Evolutionary conservation across 2,329 filamentous ascomycete species (phyloP).

Genomic region (Coniochaeta sp.): DNA sequence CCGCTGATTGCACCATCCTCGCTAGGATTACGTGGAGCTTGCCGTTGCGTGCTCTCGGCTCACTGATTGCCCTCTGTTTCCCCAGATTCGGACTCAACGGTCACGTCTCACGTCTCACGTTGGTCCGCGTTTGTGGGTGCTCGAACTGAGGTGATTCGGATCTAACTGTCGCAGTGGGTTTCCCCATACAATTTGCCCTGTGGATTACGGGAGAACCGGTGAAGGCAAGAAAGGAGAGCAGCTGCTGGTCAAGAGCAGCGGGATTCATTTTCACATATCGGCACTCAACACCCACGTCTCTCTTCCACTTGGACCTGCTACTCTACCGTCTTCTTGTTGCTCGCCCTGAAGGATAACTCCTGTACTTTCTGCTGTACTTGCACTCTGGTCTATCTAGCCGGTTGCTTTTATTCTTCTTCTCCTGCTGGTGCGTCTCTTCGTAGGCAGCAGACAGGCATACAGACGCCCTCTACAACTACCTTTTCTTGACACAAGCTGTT

Average conservation of each 20-base stretch:
- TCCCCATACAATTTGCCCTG: neutral
- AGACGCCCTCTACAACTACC: neutral
- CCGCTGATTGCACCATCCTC: slow-evolving; percentile 16
- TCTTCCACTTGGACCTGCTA: neutral
- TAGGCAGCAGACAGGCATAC: neutral
- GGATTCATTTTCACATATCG: neutral
- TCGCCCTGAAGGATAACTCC: neutral
- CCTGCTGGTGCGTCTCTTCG: neutral
- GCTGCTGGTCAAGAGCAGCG: neutral
- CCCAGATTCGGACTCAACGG: neutral
- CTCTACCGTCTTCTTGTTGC: neutral
- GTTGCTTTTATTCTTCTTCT: neutral
- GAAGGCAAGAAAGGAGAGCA: neutral
- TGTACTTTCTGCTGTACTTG: neutral
- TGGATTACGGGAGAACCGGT: neutral
- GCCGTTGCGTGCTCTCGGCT: neutral
- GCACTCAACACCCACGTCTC: neutral
- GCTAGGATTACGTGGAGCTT: neutral
- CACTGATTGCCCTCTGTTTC: neutral
- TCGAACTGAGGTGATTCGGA: neutral
- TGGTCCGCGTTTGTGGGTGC: neutral
- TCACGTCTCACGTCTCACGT: neutral
- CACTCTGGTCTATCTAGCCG: neutral
- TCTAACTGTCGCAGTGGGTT: neutral
- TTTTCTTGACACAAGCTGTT: neutral